phyloP scores from a whole-genome alignment of 2,329 filamentous ascomycete species.

The Aspergillus sp. region DNA sequence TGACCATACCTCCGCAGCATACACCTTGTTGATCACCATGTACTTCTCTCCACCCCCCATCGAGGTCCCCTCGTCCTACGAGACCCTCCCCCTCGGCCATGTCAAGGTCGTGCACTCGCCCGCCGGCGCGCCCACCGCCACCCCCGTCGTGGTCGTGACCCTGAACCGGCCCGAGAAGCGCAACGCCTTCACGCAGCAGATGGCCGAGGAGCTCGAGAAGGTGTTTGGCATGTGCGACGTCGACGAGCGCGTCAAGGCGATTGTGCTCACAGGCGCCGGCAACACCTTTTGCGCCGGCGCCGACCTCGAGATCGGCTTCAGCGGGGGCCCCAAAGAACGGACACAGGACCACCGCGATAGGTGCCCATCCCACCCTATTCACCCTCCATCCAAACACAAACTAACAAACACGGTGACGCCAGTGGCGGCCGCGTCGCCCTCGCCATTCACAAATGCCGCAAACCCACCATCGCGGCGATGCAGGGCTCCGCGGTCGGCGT shows the following conservation, averaged over 20 bases:
- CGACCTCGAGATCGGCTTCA: slow-evolving; percentile 55
- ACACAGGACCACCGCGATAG: slow-evolving; percentile 54
- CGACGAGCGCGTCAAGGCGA: slow-evolving; percentile 54
- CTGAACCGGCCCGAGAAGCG: slow-evolving; percentile 57
- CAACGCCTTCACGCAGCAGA: slow-evolving; percentile 56
- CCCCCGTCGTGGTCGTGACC: slow-evolving; percentile 48
- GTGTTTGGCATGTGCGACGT: slow-evolving; percentile 43
- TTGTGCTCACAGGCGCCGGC: slow-evolving; percentile 55
- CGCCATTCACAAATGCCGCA: slow-evolving; percentile 58
- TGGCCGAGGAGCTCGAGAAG: slow-evolving; percentile 48
- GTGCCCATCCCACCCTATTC: no score
- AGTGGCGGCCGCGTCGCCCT: slow-evolving; percentile 38
- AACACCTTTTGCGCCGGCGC: slow-evolving; percentile 53
- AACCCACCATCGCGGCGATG: slow-evolving; percentile 56
- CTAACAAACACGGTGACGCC: slow-evolving; percentile 13
- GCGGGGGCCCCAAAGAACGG: slow-evolving; percentile 38
- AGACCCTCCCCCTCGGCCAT: slow-evolving; percentile 29
- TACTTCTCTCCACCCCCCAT: slow-evolving; percentile 11
- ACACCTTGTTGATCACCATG: background rate
- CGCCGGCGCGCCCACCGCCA: slow-evolving; percentile 49
- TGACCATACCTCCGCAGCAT: background rate
- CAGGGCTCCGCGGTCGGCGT: slow-evolving; percentile 58
- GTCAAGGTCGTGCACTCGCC: slow-evolving; percentile 41
- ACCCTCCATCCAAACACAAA: no score
- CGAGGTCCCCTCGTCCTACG: slow-evolving; percentile 34